Conservation (phyloP, 2,329 filamentous ascomycete genomes). For the Colletotrichum orbiculare region DNA sequence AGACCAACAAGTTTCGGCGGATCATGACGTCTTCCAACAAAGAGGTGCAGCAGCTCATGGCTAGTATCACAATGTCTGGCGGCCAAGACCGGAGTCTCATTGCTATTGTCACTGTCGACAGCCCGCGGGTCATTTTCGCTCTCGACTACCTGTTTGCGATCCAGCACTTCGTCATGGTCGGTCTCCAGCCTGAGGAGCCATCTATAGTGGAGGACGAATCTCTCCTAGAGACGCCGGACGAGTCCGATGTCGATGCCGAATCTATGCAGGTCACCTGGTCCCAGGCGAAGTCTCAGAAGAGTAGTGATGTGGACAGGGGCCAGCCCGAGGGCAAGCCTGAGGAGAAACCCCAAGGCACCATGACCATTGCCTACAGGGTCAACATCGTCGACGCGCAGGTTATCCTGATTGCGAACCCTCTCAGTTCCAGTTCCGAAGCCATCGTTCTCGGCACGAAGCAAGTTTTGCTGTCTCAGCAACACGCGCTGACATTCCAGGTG, state of each 20-base stretch:
- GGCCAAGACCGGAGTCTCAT: conserved; percentile 85
- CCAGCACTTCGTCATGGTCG: conserved; percentile 82
- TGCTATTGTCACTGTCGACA: conserved; percentile 93
- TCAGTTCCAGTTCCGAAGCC: conserved; percentile 90
- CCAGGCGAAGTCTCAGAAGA: conserved; percentile 47
- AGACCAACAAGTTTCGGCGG: conserved; percentile 95
- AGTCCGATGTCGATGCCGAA: conserved; percentile 64
- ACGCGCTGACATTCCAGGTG: conserved; percentile 92
- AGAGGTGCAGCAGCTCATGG: conserved; percentile 97
- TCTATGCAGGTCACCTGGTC: conserved; percentile 63
- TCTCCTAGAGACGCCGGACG: conserved; percentile 66
- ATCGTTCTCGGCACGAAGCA: conserved; percentile 96
- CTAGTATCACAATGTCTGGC: conserved; percentile 91
- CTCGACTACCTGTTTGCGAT: conserved; percentile 95
- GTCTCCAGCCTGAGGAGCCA: conserved; percentile 73
- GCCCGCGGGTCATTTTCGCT: conserved; percentile 92
- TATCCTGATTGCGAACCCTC: conserved; percentile 94
- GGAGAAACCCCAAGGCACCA: conserved; percentile 54
- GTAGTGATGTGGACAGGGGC: conserved; percentile 36
- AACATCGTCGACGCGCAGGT: conserved; percentile 97
- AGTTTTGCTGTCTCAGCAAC: conserved; percentile 90
- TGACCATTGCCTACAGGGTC: conserved; percentile 87
- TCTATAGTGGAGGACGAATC: conserved; percentile 62
- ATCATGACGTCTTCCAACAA: conserved; percentile 99
- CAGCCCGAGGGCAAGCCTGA: conserved; percentile 24